Conservation (phyloP, 2,329 filamentous ascomycete species). For the Monosporascus sp. region DNA sequence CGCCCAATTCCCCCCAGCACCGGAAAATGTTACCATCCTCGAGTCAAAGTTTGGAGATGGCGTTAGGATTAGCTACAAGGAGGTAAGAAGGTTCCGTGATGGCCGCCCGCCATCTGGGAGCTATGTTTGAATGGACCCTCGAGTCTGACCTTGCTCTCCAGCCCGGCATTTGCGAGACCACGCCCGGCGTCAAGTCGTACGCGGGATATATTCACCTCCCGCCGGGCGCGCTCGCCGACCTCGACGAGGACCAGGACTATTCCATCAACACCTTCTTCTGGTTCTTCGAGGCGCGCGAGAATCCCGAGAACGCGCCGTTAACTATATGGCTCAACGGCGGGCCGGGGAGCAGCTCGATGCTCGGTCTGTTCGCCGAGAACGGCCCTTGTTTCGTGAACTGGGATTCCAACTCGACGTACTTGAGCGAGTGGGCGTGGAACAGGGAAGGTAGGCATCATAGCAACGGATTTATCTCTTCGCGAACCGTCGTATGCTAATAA, state of each 20-base stretch:
- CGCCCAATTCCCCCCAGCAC: slow-evolving; percentile 25
- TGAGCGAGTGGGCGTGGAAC: slow-evolving; percentile 57
- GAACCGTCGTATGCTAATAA: not conserved
- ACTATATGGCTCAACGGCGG: slow-evolving; percentile 57
- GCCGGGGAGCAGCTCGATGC: slow-evolving; percentile 52
- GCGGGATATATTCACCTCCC: slow-evolving; percentile 55
- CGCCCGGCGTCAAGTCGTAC: slow-evolving; percentile 54
- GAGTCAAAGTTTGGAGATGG: slow-evolving; percentile 51
- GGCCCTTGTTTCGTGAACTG: slow-evolving; percentile 42
- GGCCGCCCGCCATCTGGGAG: no score
- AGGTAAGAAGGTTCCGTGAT: slow-evolving; percentile 20
- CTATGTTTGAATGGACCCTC: no score
- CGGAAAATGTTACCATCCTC: slow-evolving; percentile 39
- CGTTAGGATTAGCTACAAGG: slow-evolving; percentile 57
- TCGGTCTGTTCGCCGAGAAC: slow-evolving; percentile 44
- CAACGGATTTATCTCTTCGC: not conserved
- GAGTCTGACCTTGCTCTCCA: slow-evolving; percentile 9
- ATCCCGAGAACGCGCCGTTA: slow-evolving; percentile 30
- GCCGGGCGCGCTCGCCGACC: slow-evolving; percentile 30
- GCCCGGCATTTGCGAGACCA: slow-evolving; percentile 52
- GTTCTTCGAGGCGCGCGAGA: slow-evolving; percentile 30
- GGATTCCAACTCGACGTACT: slow-evolving; percentile 40
- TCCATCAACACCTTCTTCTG: slow-evolving; percentile 41
- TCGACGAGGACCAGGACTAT: slow-evolving; percentile 42
- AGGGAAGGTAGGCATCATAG: slow-evolving; percentile 25